A percentile compares a stretch with the other conserved stretches of the same genome.
These are phyloP conservation scores for Chlorella sp. DNA, from an alignment of 139 green algal species.

Conservation along the genomic window DNA sequence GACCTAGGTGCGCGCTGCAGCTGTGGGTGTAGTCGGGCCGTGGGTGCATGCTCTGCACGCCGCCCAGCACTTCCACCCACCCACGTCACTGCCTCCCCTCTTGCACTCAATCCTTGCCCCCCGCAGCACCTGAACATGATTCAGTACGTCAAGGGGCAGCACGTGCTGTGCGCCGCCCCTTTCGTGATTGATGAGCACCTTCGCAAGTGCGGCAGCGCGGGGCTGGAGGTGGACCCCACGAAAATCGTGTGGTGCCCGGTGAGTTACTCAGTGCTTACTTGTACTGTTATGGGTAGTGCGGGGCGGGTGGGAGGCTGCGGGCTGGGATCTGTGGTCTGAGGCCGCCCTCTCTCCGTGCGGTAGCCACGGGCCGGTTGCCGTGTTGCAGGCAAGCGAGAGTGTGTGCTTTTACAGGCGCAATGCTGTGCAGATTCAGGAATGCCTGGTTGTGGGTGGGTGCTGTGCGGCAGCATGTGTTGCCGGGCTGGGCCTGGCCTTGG, in stretches of 20 bases:
- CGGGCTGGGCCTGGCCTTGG: no score
- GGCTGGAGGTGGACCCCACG: conserved; percentile 74
- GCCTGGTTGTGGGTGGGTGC: no score
- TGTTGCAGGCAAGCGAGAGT: no score
- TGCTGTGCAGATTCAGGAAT: no score
- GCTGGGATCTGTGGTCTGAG: no score
- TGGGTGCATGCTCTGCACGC: no score
- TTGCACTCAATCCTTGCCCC: conserved; percentile 61
- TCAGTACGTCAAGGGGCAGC: conserved; percentile 93
- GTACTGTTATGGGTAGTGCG: neutral
- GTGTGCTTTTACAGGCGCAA: no score
- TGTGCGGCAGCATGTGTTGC: no score
- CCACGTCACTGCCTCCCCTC: neutral
- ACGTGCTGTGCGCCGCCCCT: conserved; percentile 77
- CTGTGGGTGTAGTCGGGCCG: no score
- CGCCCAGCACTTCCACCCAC: neutral
- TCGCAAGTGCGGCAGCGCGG: conserved; percentile 72
- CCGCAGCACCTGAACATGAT: conserved; percentile 89
- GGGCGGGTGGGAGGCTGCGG: neutral
- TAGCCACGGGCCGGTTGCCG: no score
- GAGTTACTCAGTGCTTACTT: neutral
- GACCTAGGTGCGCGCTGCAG: no score
- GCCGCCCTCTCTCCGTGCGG: no score
- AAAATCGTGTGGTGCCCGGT: conserved; percentile 76
- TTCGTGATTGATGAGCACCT: conserved; percentile 77